Base-by-base conservation (phyloP, 768 basidiomycete genomes). In the Phaffia australis region DNA sequence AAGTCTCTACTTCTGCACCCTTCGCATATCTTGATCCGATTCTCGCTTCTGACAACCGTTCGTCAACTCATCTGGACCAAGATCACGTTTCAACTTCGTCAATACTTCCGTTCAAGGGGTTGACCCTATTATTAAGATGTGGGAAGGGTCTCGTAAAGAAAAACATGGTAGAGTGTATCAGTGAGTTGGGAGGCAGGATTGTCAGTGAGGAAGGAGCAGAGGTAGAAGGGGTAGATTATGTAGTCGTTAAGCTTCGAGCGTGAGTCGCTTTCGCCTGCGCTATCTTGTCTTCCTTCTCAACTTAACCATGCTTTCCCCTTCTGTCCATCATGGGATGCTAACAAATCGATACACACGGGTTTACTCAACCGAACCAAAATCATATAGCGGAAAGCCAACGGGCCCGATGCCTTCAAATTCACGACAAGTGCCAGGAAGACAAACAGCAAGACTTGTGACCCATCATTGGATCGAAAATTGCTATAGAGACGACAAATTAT, bases 381-480 rank as follows among this genome's bases (percentile, higher is more conserved):
- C 32, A 29, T 11, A 4, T 42, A 42, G 35, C 11, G 35, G 35
- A 4, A 42, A 5, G 27, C 27, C 27, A 14, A 57, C 14, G 16
- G 9, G 56, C 27, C 15, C n/a, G 15, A 30, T 30, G 14, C 47
- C 52, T 21, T 18, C 18, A 63, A 63, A 15, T 54, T n/a, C 21
- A 18, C 50, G 25, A 21, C 27, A 3, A 25, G 32, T 5, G 25
- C 59, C 47, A 5, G 65, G 73, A 1, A 69, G 69, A 19, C 56
- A 14, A 35, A 55, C 47, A 5, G 65, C 74, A 1, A 70, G 69
- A 19, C 64, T 76, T 30, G 83, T 91, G 54, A 94, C 92, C 0
- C 92, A 95, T 75, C 93, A 89, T 73, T 97, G 92, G 92, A 79
- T 97, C 1, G 92, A 97, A 75, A 82, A 82, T 54, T 94, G 88